Base-by-base conservation (phyloP, 2,329 filamentous ascomycete species). In the Penicillium polonicum region DNA sequence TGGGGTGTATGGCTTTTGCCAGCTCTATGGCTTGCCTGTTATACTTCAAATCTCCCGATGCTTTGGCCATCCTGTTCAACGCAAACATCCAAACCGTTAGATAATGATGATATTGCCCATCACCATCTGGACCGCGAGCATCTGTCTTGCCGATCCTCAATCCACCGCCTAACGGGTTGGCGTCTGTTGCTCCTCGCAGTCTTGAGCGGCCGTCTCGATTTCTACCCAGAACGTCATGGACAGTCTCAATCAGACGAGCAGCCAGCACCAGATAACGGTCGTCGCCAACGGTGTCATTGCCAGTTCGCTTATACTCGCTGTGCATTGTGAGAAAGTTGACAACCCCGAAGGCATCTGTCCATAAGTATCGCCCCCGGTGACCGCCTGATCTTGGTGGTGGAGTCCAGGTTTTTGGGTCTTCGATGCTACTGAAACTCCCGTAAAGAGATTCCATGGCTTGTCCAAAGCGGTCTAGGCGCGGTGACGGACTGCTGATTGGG, bases 1-100 rank as follows among this genome's bases (percentile, higher is more conserved):
- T 74, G 7, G 79, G 78, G 56, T 85, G 82, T 9, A 84, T 79
- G 0, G 81, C 79, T 60, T 75, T 74, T 5, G 82, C 83, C 12
- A 86, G 71, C 56, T 80, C 72, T 3, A 84, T 74, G 0, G 82
- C 84, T 50, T 81, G 74, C 29, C 73, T 70, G 60, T 85, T 85
- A 60, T 79, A 85, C 8, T 59, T 63, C 10, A 68, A 63, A 23
- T 84, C 77, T 0, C 72, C 73, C 0, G 79, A 77, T 3, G 81
- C 83, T 36, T 80, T 59, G 0, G 80, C 75, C 41, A 85, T 72
- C 1, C 84, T 75, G 64, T 84, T 85, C 5, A 86, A 74, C 2
- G 83, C 83, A 66, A 85, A 85, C 83, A 86, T 85, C 84, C 84
- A 87, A 5, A 85, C 65, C 0, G 83, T 85, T 21, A 86, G 73